These are phyloP conservation scores for Trichophyton verrucosum DNA, from an alignment of 2,329 filamentous ascomycete species.

Conservation along the genomic window DNA sequence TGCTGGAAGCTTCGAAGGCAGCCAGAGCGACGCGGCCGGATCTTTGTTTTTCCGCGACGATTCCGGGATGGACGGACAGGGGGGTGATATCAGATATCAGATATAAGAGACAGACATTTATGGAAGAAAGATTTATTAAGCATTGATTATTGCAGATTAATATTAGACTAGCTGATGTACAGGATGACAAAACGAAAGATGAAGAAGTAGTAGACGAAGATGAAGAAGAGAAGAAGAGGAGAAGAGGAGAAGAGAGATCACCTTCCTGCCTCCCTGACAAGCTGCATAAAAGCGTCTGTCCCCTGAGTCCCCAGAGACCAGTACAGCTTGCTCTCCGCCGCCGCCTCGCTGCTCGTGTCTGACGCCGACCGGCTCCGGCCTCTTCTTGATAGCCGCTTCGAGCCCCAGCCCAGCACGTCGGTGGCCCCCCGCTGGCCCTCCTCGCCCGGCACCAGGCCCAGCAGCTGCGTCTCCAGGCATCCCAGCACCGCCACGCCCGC, in stretches of 20 bases:
- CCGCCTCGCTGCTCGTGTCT: background rate
- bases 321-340: constrained; percentile 10
- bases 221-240: background rate
- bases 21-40: background rate
- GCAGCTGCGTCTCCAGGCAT: constrained; percentile 32
- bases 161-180: background rate
- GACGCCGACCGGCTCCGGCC: background rate
- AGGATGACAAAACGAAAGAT: background rate
- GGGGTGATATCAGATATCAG: background rate
- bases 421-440: constrained; percentile 20
- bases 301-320: constrained; percentile 18
- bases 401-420: constrained; percentile 22
- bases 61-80: background rate
- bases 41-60: background rate
- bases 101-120: background rate
- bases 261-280: constrained; percentile 20
- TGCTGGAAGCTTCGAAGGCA: background rate
- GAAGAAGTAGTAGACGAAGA: background rate
- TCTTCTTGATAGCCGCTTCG: constrained; percentile 8
- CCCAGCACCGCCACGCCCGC: constrained; percentile 34
- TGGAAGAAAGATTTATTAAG: background rate
- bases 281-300: constrained; percentile 22
- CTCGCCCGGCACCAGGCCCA: constrained; percentile 28
- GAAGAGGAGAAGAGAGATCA: constrained; percentile 4
- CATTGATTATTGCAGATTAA: background rate